phyloP scores from a whole-genome alignment of 108 stramenopile species.

The Licmophora abbreviata region DNA sequence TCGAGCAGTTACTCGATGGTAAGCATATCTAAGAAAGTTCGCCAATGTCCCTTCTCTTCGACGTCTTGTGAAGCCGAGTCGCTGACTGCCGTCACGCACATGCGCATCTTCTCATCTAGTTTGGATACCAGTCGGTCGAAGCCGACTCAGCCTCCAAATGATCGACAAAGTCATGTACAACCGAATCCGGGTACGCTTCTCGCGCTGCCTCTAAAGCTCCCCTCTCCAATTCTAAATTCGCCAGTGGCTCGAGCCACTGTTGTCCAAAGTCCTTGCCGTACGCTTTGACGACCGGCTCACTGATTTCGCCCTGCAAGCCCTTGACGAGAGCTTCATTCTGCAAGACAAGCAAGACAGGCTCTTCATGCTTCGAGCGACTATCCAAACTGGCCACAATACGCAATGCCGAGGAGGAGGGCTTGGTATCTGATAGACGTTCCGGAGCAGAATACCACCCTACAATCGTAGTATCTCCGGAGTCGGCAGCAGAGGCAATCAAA shows the following conservation, averaged over 20 bases:
- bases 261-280: slow-evolving; percentile 40
- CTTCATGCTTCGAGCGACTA: not conserved
- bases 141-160: too few relatives aligned
- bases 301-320: slow-evolving; percentile 1
- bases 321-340: slow-evolving; percentile 7
- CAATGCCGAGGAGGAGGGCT: slow-evolving; percentile 32
- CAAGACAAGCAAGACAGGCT: slow-evolving; percentile 6
- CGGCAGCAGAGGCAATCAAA: slow-evolving; percentile 21
- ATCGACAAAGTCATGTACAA: too few relatives aligned
- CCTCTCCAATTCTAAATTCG: too few relatives aligned
- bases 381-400: slow-evolving; percentile 30
- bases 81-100: too few relatives aligned
- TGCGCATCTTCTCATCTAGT: too few relatives aligned
- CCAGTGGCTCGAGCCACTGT: slow-evolving; percentile 34
- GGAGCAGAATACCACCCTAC: slow-evolving; percentile 73
- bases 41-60: too few relatives aligned
- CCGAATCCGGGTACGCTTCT: too few relatives aligned
- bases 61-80: too few relatives aligned
- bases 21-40: too few relatives aligned
- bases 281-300: slow-evolving; percentile 13
- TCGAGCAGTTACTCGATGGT: too few relatives aligned
- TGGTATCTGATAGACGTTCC: slow-evolving; percentile 13
- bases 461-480: slow-evolving; percentile 12
- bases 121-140: too few relatives aligned
- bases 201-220: too few relatives aligned